Percentiles rank a stretch among this genome's conserved stretches.
Evolutionary conservation across 495 filamentous ascomycete species (phyloP).

Genomic region (Lepidopterella palustris): DNA sequence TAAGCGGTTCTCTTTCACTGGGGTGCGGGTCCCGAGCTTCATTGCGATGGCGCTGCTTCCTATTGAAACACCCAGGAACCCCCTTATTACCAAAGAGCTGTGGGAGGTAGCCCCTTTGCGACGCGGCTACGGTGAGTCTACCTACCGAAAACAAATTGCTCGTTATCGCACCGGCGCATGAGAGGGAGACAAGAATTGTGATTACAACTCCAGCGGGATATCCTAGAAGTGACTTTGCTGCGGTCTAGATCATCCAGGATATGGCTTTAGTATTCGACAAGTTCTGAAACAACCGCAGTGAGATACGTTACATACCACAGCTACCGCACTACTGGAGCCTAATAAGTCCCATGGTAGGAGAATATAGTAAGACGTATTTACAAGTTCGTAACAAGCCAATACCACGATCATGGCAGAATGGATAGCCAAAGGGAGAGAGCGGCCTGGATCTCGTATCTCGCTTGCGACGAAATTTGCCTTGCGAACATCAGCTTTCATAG

Average conservation of each 20-base stretch:
- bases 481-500: background rate
- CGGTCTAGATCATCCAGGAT: background rate
- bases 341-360: slow-evolving; percentile 23
- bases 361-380: slow-evolving; percentile 26
- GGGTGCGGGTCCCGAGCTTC: background rate
- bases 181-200: slow-evolving; percentile 20
- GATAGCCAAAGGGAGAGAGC: slow-evolving; percentile 31
- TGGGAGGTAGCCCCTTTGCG: slow-evolving; percentile 22
- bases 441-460: slow-evolving; percentile 33
- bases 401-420: slow-evolving; percentile 33
- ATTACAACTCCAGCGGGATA: slow-evolving; percentile 11
- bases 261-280: background rate
- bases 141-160: slow-evolving; percentile 22
- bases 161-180: slow-evolving; percentile 21
- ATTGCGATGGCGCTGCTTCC: background rate
- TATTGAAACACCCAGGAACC: background rate
- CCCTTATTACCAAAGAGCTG: background rate
- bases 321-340: slow-evolving; percentile 17
- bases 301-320: slow-evolving; percentile 5
- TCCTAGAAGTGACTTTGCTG: slow-evolving; percentile 15
- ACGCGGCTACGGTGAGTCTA: slow-evolving; percentile 17
- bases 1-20: background rate
- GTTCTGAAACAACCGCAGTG: background rate
- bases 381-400: slow-evolving; percentile 31
- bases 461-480: slow-evolving; percentile 35